Conservation (phyloP, 441 rosid species). For the Manihot esculenta region DNA sequence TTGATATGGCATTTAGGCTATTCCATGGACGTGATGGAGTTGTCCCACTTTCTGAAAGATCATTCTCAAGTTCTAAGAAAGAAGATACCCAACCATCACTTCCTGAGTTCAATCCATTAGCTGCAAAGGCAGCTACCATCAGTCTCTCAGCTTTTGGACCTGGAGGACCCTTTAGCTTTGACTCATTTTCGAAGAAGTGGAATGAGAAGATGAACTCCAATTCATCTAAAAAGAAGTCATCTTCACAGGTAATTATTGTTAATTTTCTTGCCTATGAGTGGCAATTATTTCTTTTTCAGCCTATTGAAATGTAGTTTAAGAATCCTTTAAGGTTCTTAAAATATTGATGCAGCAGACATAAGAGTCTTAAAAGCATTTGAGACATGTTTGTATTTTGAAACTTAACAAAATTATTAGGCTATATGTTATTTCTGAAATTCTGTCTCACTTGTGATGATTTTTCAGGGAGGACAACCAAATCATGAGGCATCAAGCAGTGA, state of each 20-base stretch:
- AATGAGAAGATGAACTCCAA: slow-evolving; percentile 48
- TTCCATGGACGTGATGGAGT: slow-evolving; percentile 85
- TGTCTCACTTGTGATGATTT: slow-evolving; percentile 12
- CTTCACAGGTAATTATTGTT: slow-evolving; percentile 46
- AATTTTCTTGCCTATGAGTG: not conserved
- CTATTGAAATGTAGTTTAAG: slow-evolving; percentile 1
- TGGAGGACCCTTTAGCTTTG: slow-evolving; percentile 64
- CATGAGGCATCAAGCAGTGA: slow-evolving; percentile 72
- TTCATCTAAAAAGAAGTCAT: slow-evolving; percentile 48
- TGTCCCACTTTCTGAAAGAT: slow-evolving; percentile 66
- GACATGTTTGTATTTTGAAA: not conserved
- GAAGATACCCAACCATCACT: slow-evolving; percentile 34
- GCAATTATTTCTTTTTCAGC: not conserved
- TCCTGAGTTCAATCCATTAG: slow-evolving; percentile 65
- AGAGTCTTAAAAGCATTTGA: slow-evolving; percentile 19
- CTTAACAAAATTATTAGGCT: not conserved
- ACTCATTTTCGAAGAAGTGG: slow-evolving; percentile 47
- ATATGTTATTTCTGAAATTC: slow-evolving; percentile 4
- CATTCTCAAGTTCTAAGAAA: slow-evolving; percentile 24
- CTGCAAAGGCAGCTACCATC: slow-evolving; percentile 59
- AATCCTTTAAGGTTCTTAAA: not conserved
- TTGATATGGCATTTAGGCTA: slow-evolving; percentile 65
- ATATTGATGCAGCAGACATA: slow-evolving; percentile 8
- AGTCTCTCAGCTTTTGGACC: slow-evolving; percentile 62
- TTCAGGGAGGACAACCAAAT: slow-evolving; percentile 60